Conservation (phyloP, 345 rosid species). For the Geranium rotundifolium region DNA sequence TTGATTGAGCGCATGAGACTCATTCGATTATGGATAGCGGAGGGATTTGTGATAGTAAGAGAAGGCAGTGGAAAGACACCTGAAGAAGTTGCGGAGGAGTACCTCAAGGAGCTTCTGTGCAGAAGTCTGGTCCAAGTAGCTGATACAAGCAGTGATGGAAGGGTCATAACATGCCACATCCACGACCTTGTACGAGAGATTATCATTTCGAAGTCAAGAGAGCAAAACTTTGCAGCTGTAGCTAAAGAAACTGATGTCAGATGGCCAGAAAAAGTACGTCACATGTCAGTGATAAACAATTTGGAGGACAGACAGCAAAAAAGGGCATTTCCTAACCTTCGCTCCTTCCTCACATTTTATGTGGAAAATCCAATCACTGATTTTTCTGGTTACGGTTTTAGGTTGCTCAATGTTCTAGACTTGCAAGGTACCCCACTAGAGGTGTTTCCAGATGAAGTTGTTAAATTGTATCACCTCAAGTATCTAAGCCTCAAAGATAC, state of each 20-base stretch:
- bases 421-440: constrained; percentile 14
- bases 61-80: not conserved
- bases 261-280: constrained; percentile 6
- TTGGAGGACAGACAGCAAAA: not conserved
- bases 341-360: constrained; percentile 3
- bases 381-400: not conserved
- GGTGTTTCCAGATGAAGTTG: constrained; percentile 14
- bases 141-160: not conserved
- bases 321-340: not conserved
- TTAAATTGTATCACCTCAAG: constrained; percentile 8
- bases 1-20: constrained; percentile 5
- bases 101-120: constrained; percentile 2
- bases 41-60: constrained; percentile 5
- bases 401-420: constrained; percentile 12
- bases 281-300: not conserved
- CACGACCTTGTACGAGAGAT: constrained; percentile 7
- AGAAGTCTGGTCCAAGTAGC: constrained; percentile 10
- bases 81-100: constrained; percentile 9
- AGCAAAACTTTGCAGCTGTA: constrained; percentile 2
- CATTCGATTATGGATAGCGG: constrained; percentile 8
- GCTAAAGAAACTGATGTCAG: not conserved
- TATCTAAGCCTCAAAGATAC: constrained; percentile 17
- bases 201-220: not conserved
- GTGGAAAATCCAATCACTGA: not conserved
- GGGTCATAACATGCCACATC: constrained; percentile 3